Percentiles rank a stretch among this genome's conserved stretches.
Conservation (phyloP, 176 grass and related monocot genomes). For the Avena insularis region DNA sequence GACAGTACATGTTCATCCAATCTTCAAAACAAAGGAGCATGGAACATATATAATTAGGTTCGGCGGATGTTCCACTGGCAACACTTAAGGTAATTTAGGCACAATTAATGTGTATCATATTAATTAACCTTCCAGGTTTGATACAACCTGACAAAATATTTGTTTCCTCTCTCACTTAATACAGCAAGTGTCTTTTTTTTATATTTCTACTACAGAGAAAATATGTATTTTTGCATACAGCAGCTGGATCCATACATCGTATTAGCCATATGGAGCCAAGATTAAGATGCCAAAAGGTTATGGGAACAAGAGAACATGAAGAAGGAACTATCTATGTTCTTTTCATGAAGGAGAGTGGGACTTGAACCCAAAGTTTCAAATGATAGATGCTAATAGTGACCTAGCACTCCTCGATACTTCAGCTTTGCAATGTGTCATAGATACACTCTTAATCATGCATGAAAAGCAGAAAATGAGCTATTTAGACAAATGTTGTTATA, state of each 20-base stretch:
- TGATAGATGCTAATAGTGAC: neutral
- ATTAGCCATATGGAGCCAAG: neutral
- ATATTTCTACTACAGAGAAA: neutral
- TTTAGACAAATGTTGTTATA: neutral
- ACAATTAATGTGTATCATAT: neutral
- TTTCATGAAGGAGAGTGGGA: neutral
- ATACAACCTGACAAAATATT: neutral
- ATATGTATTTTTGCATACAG: neutral
- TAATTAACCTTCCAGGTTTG: neutral
- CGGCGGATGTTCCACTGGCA: neutral
- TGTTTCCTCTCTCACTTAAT: neutral
- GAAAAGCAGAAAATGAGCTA: neutral
- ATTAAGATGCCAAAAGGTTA: neutral
- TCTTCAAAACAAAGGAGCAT: neutral
- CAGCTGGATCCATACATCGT: neutral
- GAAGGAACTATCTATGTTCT: neutral
- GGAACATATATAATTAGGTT: neutral
- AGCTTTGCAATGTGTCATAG: neutral
- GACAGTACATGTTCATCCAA: neutral
- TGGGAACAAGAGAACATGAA: neutral
- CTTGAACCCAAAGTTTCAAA: neutral
- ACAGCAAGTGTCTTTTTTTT: neutral
- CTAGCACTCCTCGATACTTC: neutral
- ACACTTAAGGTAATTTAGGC: neutral
- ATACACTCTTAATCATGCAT: neutral